These are phyloP conservation scores for Draba incana DNA, from an alignment of 345 rosid species.

Conservation along the genomic window DNA sequence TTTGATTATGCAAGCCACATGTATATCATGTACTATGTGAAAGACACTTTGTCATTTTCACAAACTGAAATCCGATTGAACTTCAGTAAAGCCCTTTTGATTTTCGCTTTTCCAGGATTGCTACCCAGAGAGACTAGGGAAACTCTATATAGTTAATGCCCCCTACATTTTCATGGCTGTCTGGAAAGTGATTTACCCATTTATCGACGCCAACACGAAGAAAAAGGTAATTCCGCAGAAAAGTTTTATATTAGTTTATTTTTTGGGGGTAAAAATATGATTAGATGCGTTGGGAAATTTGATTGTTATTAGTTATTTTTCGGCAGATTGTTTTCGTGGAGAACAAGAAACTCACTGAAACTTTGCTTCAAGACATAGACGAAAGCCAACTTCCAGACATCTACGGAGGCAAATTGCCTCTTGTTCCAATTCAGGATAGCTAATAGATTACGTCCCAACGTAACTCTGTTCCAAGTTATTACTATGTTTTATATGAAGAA, in stretches of 20 bases:
- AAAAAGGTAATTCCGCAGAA: constrained; percentile 56
- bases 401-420: constrained; percentile 74
- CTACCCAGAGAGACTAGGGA: constrained; percentile 89
- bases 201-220: constrained; percentile 80
- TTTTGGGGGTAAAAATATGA: too few species aligned
- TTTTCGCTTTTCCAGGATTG: constrained; percentile 51
- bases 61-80: too few species aligned
- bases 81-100: too few species aligned
- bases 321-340: constrained; percentile 82
- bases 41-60: too few species aligned
- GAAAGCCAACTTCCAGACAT: constrained; percentile 77
- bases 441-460: constrained; percentile 18
- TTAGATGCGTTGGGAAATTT: background rate
- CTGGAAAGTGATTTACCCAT: constrained; percentile 83
- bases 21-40: too few species aligned
- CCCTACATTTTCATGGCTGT: constrained; percentile 88
- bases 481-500: background rate
- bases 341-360: constrained; percentile 61
- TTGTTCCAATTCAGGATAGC: constrained; percentile 68
- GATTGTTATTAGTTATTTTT: background rate
- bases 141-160: constrained; percentile 62
- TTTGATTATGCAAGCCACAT: too few species aligned
- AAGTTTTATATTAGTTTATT: too few species aligned
- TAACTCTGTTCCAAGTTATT: background rate
- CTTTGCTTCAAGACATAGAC: constrained; percentile 74